phyloP scores from a whole-genome alignment of 176 grass and related monocot species.

The Hordeum marinum region DNA sequence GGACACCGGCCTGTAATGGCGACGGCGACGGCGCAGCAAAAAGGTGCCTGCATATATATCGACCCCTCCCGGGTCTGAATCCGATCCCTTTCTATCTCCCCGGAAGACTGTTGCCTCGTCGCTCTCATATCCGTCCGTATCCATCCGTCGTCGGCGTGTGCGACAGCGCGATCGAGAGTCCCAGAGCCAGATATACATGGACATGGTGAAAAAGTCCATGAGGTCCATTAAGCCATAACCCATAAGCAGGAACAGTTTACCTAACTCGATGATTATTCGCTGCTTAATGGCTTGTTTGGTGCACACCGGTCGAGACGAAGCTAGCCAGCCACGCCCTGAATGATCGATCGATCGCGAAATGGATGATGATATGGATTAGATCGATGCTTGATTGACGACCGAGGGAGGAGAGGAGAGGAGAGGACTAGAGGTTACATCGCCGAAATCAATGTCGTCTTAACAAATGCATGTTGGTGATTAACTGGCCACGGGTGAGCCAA shows the following conservation, averaged over 20 bases:
- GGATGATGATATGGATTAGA: background rate
- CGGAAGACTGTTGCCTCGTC: conserved; percentile 3
- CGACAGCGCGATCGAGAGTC: background rate
- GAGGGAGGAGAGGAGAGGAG: too few species aligned
- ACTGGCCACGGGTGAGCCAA: background rate
- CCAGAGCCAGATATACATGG: background rate
- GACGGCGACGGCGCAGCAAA: conserved; percentile 10
- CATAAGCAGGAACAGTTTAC: background rate
- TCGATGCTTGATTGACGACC: background rate
- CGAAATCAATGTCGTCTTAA: background rate
- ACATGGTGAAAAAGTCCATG: background rate
- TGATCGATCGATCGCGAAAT: too few species aligned
- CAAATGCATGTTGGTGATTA: background rate
- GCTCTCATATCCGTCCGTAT: background rate
- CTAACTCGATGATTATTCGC: background rate
- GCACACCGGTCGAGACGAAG: background rate
- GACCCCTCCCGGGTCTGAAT: background rate
- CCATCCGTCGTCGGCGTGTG: background rate
- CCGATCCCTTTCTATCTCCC: background rate
- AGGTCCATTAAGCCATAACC: background rate
- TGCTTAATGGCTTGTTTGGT: background rate
- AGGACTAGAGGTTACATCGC: background rate
- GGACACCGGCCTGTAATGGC: conserved; percentile 1
- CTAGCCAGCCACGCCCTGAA: background rate
- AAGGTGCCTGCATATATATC: background rate